A percentile compares a stretch with the other conserved stretches of the same genome.
Conservation (phyloP, 2,329 filamentous ascomycete species). For the Cadophora luteo-olivacea region DNA sequence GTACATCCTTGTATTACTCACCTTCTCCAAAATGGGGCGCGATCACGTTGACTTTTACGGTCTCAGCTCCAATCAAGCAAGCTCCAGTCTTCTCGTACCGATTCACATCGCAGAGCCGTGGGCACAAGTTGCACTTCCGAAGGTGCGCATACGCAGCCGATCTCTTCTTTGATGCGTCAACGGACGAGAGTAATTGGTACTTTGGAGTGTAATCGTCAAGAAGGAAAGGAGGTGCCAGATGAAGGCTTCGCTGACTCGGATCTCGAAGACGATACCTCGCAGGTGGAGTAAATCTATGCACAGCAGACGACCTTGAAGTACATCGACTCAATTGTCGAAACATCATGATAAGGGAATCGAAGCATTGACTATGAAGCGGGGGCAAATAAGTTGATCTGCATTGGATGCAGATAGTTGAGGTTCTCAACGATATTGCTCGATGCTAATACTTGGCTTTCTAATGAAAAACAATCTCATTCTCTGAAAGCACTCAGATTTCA, state of each 20-base stretch:
- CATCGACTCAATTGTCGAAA: background rate
- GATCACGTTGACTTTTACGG: constrained; percentile 82
- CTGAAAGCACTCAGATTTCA: too few species aligned
- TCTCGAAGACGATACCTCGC: too few species aligned
- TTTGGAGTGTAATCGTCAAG: constrained; percentile 77
- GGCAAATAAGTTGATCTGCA: background rate
- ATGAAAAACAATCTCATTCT: too few species aligned
- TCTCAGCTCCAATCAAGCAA: constrained; percentile 76
- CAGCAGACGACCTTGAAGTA: too few species aligned
- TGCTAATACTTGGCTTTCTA: background rate
- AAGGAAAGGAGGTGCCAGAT: constrained; percentile 70
- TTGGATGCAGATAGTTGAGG: background rate
- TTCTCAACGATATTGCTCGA: background rate
- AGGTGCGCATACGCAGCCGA: constrained; percentile 77
- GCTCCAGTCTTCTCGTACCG: constrained; percentile 80
- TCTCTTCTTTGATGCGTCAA: constrained; percentile 75
- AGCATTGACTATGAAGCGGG: background rate
- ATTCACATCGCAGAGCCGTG: constrained; percentile 78
- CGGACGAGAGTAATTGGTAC: constrained; percentile 71
- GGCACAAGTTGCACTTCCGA: constrained; percentile 81
- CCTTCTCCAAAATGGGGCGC: constrained; percentile 85
- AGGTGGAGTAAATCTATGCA: background rate
- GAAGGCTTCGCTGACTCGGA: constrained; percentile 43
- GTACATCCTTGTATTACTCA: constrained; percentile 43
- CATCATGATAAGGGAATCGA: background rate